These are phyloP conservation scores for Xylariaceae sp. DNA, from an alignment of 2,329 filamentous ascomycete species.

Conservation along the genomic window DNA sequence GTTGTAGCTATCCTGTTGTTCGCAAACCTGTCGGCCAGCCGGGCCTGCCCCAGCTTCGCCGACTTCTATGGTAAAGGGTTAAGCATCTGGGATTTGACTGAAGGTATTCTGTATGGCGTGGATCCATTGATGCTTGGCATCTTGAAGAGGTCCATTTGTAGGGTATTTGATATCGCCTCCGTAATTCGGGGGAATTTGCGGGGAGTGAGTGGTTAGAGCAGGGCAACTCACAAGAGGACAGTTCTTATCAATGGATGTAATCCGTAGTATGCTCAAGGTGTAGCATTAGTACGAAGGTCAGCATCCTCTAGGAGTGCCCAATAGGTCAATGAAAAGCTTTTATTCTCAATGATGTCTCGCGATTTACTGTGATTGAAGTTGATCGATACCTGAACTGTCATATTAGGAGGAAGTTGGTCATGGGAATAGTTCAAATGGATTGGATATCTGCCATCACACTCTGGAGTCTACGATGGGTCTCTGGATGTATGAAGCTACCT, in stretches of 20 bases:
- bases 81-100: neutral
- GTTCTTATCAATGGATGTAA: neutral
- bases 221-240: neutral
- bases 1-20: neutral
- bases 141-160: neutral
- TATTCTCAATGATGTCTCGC: too few relatives aligned
- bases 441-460: too few relatives aligned
- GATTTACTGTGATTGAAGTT: too few relatives aligned
- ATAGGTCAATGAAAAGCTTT: neutral
- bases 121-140: neutral
- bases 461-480: too few relatives aligned
- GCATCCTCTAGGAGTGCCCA: constrained; percentile 5
- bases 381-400: too few relatives aligned
- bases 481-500: too few relatives aligned
- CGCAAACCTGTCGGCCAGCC: neutral
- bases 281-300: constrained; percentile 9
- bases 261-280: constrained; percentile 4
- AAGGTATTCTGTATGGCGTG: neutral
- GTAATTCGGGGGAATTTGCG: neutral
- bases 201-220: neutral
- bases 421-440: too few relatives aligned
- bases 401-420: too few relatives aligned
- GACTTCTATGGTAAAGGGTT: constrained; percentile 9
- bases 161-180: neutral
- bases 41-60: neutral